A percentile compares a stretch with the other conserved stretches of the same genome.
Evolutionary conservation across 2,329 filamentous ascomycete genomes (phyloP).

Genomic region (Juglanconis juglandina): DNA sequence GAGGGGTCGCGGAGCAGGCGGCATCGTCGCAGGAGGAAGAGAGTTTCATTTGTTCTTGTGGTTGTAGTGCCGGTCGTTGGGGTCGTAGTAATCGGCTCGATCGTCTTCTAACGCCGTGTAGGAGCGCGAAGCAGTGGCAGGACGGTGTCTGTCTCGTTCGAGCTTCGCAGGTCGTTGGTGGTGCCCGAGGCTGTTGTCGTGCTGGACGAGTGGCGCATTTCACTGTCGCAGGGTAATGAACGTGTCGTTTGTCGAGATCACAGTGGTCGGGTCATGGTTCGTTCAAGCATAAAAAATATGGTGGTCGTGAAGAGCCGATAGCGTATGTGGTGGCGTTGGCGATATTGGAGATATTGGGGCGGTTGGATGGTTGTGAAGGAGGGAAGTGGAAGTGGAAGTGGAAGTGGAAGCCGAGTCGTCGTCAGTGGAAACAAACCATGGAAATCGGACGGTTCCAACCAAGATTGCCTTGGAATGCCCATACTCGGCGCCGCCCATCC

Average conservation of each 20-base stretch:
- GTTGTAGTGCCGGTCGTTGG: not conserved
- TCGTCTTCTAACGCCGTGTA: not conserved
- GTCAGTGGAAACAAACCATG: not conserved
- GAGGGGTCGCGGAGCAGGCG: slow-evolving; percentile 48
- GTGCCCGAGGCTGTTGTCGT: slow-evolving; percentile 9
- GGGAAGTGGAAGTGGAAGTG: not conserved
- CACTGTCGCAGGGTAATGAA: not conserved
- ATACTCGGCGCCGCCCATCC: not conserved
- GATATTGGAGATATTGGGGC: not conserved
- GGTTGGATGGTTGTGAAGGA: not conserved
- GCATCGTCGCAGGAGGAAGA: slow-evolving; percentile 50
- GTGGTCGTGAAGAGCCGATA: not conserved
- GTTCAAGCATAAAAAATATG: not conserved
- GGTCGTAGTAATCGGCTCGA: not conserved
- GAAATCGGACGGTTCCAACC: not conserved
- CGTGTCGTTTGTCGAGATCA: not conserved
- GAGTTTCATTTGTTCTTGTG: slow-evolving; percentile 9
- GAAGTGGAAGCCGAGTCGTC: not conserved
- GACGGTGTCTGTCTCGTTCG: not conserved
- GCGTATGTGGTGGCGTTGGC: not conserved
- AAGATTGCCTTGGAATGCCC: not conserved
- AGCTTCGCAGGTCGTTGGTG: not conserved
- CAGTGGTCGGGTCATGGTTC: not conserved
- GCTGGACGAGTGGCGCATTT: slow-evolving; percentile 5
- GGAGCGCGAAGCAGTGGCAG: not conserved